Evolutionary conservation across 805 yeast species (phyloP).

Genomic region (Priceomyces castillae): DNA sequence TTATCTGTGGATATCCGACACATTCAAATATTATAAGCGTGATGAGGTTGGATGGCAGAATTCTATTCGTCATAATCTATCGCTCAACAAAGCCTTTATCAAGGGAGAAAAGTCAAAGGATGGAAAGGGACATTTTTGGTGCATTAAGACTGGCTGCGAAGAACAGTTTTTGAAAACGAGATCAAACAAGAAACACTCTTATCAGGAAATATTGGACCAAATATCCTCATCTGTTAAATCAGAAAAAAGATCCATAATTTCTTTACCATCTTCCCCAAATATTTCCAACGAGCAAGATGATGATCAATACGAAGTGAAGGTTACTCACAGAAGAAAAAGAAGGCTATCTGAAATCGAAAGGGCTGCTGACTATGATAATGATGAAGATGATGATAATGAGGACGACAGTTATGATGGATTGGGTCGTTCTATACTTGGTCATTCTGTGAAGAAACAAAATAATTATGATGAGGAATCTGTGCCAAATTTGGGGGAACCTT

Average conservation of each 20-base stretch:
- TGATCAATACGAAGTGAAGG: conserved; percentile 6
- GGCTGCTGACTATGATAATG: conserved; percentile 8
- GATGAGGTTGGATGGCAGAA: conserved; percentile 97
- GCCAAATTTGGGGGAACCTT: conserved; percentile 11
- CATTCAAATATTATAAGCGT: conserved; percentile 77
- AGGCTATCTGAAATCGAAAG: conserved; percentile 12
- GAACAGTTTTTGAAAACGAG: conserved; percentile 70
- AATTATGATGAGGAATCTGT: conserved; percentile 8
- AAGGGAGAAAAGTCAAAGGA: conserved; percentile 89
- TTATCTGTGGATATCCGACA: conserved; percentile 85
- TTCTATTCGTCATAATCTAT: conserved; percentile 90
- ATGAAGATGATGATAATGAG: conserved; percentile 17
- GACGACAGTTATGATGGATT: conserved; percentile 18
- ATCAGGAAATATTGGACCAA: conserved; percentile 45
- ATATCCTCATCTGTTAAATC: conserved; percentile 17
- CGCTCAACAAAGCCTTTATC: conserved; percentile 87
- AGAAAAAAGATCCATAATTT: conserved; percentile 17
- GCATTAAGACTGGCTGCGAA: conserved; percentile 79
- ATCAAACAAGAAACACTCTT: conserved; percentile 43
- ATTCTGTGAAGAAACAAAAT: conserved; percentile 15
- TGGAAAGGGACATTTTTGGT: conserved; percentile 93
- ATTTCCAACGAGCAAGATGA: conserved; percentile 10
- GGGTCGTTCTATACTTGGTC: conserved; percentile 11
- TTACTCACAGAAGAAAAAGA: conserved; percentile 6
- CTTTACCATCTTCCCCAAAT: conserved; percentile 34